Conservation (phyloP, 2,329 filamentous ascomycete genomes). For the Aspergillus jensenii region DNA sequence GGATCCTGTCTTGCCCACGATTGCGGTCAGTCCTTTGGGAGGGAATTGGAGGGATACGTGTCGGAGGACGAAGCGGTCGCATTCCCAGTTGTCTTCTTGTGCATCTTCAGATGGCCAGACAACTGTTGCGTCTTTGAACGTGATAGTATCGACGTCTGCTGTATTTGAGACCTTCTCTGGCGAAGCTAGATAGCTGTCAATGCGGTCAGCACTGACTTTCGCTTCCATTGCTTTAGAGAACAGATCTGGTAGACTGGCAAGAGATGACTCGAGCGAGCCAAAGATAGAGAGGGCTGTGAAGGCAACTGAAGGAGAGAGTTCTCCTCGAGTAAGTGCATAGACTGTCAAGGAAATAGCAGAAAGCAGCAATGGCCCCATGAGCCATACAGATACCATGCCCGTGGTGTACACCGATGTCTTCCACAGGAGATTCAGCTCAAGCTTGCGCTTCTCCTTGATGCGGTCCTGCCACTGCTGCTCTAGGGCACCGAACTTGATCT, state of each 20-base stretch:
- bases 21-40: conserved; percentile 68
- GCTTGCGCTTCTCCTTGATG: conserved; percentile 62
- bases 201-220: conserved; percentile 69
- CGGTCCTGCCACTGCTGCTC: conserved; percentile 72
- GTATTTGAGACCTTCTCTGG: conserved; percentile 58
- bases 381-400: conserved; percentile 65
- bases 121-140: conserved; percentile 66
- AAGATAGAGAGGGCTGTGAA: conserved; percentile 76
- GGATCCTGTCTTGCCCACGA: conserved; percentile 73
- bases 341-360: conserved; percentile 69
- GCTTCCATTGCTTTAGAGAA: conserved; percentile 71
- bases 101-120: conserved; percentile 70
- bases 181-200: conserved; percentile 71
- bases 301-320: conserved; percentile 69
- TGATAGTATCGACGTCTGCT: conserved; percentile 58
- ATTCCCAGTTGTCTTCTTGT: conserved; percentile 29
- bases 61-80: conserved; percentile 58
- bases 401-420: conserved; percentile 64
- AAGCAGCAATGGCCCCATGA: conserved; percentile 70
- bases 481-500: conserved; percentile 78
- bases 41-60: conserved; percentile 69
- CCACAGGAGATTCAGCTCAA: conserved; percentile 67
- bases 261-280: conserved; percentile 67
- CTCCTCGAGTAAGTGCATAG: conserved; percentile 64
- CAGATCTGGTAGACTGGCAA: conserved; percentile 71